Conservation (phyloP, 2,329 filamentous ascomycete species). For the Paecilomyces sp. region DNA sequence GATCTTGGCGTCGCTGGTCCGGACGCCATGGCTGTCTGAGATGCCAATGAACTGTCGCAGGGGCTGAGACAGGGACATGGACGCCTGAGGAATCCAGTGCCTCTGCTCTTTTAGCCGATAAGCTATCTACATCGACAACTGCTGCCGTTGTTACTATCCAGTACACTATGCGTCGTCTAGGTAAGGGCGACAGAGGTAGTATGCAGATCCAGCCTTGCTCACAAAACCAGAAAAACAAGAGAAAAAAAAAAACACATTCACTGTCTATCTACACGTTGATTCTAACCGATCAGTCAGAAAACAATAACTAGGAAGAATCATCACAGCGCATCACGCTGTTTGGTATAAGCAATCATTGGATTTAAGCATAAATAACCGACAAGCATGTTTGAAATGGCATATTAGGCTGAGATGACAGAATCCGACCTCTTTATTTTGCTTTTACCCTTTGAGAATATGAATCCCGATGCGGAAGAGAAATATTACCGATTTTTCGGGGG, state of each 20-base stretch:
- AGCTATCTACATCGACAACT: not conserved
- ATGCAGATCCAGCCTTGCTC: not conserved
- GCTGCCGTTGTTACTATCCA: not conserved
- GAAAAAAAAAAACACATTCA: not conserved
- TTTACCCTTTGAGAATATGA: not conserved
- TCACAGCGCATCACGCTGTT: not conserved
- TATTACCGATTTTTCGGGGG: not conserved
- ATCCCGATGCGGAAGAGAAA: not conserved
- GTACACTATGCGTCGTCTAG: not conserved
- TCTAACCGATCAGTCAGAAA: not conserved
- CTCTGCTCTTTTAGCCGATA: not conserved
- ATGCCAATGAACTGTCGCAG: not conserved
- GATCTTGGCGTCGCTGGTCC: not conserved
- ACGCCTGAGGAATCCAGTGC: not conserved
- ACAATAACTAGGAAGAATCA: not conserved
- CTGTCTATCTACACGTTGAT: not conserved
- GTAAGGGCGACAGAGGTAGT: not conserved
- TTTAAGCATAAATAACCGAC: not conserved
- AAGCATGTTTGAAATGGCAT: not conserved
- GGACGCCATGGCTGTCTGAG: not conserved
- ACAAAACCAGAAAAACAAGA: not conserved
- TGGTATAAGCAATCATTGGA: not conserved
- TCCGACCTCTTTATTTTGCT: not conserved
- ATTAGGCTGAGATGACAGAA: not conserved
- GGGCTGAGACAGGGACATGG: not conserved